These are phyloP conservation scores for Phytophthora sojae DNA, from an alignment of 352 stramenopile species.

Conservation along the genomic window DNA sequence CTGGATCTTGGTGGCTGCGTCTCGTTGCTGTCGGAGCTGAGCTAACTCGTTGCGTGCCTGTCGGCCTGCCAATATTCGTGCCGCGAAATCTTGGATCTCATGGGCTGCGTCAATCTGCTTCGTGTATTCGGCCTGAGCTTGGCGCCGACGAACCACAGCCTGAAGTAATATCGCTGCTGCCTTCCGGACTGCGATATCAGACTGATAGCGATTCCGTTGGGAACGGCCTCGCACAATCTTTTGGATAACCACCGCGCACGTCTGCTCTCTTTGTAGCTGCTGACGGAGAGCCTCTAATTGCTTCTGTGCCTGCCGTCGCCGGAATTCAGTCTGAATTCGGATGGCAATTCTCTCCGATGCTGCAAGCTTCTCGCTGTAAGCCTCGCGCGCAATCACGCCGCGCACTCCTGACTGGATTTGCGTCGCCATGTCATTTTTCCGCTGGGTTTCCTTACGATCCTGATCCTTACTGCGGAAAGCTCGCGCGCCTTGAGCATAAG, in stretches of 20 bases:
- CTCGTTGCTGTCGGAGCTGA: conserved; percentile 20
- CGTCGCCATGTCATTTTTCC: conserved; percentile 53
- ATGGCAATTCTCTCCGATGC: conserved; percentile 41
- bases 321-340: conserved; percentile 45
- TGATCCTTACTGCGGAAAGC: conserved; percentile 45
- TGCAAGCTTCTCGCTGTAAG: conserved; percentile 35
- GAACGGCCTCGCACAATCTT: conserved; percentile 44
- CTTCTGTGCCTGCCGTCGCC: conserved; percentile 43
- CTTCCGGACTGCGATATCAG: conserved; percentile 29
- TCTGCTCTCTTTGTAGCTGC: conserved; percentile 31
- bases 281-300: conserved; percentile 32
- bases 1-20: conserved; percentile 42
- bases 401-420: conserved; percentile 54
- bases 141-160: conserved; percentile 41
- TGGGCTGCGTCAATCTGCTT: conserved; percentile 35
- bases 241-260: conserved; percentile 47
- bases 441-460: conserved; percentile 30
- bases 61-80: conserved; percentile 32
- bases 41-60: conserved; percentile 22
- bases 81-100: conserved; percentile 43
- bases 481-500: conserved; percentile 24
- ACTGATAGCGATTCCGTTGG: conserved; percentile 44
- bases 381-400: conserved; percentile 43
- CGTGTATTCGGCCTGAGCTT: conserved; percentile 36
- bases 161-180: conserved; percentile 47